Percentiles rank a stretch among this genome's conserved stretches.
Evolutionary conservation across 257 asterid species (phyloP).

Genomic region (Nicotiana knightiana): DNA sequence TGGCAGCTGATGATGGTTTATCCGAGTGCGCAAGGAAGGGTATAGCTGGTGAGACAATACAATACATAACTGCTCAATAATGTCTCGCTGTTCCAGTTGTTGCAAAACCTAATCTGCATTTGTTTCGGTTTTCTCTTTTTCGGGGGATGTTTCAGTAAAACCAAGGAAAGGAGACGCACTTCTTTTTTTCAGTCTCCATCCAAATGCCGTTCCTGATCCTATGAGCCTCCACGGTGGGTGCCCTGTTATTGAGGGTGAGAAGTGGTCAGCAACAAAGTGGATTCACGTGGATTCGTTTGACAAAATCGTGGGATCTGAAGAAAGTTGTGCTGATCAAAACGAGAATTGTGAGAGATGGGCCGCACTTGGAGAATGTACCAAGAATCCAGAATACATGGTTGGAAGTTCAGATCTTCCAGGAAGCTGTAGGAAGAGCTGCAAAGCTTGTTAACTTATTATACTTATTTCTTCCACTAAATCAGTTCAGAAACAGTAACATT

Average conservation of each 20-base stretch:
- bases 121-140: not conserved
- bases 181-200: slow-evolving; percentile 73
- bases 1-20: slow-evolving; percentile 41
- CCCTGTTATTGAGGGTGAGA: slow-evolving; percentile 91
- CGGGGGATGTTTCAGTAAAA: slow-evolving; percentile 44
- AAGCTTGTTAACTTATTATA: slow-evolving; percentile 40
- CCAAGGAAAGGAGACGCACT: slow-evolving; percentile 96
- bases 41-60: slow-evolving; percentile 60
- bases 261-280: slow-evolving; percentile 99
- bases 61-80: not conserved
- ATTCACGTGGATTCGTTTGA: slow-evolving; percentile 83
- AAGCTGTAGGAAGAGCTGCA: slow-evolving; percentile 90
- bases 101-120: slow-evolving; percentile 4
- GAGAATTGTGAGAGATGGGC: slow-evolving; percentile 87
- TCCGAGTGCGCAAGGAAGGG: slow-evolving; percentile 91
- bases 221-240: slow-evolving; percentile 90
- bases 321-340: slow-evolving; percentile 43
- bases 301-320: slow-evolving; percentile 42
- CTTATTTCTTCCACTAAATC: not conserved
- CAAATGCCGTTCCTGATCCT: slow-evolving; percentile 71
- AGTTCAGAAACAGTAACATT: not conserved
- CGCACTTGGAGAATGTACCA: slow-evolving; percentile 88
- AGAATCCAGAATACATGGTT: slow-evolving; percentile 84
- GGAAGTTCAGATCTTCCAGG: slow-evolving; percentile 80
- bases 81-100: not conserved